These are phyloP conservation scores for Paramarasmius palmivorus DNA, from an alignment of 1,284 basidiomycete species.

Conservation along the genomic window DNA sequence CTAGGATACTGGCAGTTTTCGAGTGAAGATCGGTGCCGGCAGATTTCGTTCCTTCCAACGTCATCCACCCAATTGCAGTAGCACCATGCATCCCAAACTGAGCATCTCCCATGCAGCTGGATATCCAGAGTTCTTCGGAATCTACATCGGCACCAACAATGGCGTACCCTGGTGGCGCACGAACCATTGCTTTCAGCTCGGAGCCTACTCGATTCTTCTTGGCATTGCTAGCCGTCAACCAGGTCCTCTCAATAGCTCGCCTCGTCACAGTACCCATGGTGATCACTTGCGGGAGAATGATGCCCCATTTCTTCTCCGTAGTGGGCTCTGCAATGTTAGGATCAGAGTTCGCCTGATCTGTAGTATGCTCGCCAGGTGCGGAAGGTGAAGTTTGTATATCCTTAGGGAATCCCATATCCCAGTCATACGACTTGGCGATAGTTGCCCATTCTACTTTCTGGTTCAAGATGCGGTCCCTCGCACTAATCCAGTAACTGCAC, in stretches of 20 bases:
- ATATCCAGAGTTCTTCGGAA: constrained; percentile 99
- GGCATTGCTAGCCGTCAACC: constrained; percentile 98
- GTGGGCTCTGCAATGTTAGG: constrained; percentile 10
- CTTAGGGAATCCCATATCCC: constrained; percentile 47
- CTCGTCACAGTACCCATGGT: constrained; percentile 99
- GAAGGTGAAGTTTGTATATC: not conserved
- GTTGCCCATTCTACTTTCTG: constrained; percentile 93
- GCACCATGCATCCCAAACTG: constrained; percentile 98
- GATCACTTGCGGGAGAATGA: constrained; percentile 95
- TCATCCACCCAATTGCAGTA: constrained; percentile 99
- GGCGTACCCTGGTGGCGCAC: constrained; percentile 89
- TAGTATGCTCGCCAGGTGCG: constrained; percentile 24
- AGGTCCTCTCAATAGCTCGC: constrained; percentile 96
- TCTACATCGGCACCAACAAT: constrained; percentile 99
- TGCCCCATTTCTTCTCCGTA: constrained; percentile 67
- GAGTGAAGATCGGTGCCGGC: constrained; percentile 97
- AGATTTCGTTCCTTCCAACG: constrained; percentile 96
- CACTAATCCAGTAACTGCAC: constrained; percentile 98
- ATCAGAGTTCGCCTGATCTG: constrained; percentile 9
- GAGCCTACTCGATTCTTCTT: constrained; percentile 97
- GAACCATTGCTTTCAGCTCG: constrained; percentile 97
- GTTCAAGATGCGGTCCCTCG: constrained; percentile 88
- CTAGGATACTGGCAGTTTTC: constrained; percentile 93
- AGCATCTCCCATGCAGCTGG: constrained; percentile 97
- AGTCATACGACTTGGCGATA: constrained; percentile 20